Evolutionary conservation across 2,329 filamentous ascomycete species (phyloP).

Genomic region (Trichophaea hybrida): DNA sequence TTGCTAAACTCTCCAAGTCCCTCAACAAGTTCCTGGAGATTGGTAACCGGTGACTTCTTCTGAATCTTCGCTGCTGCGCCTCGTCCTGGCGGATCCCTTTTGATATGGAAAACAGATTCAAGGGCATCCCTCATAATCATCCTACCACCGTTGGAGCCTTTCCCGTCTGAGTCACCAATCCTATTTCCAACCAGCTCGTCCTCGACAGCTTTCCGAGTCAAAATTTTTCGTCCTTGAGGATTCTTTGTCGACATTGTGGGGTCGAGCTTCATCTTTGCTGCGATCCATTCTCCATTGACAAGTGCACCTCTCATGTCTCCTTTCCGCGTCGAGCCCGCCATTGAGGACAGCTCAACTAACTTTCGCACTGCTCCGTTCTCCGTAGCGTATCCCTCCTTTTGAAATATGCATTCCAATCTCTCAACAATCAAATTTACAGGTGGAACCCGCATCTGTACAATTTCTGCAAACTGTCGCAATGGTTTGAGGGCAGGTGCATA

Average conservation of each 20-base stretch:
- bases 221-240: conserved; percentile 31
- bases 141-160: conserved; percentile 35
- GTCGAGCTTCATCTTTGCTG: conserved; percentile 46
- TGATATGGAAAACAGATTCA: conserved; percentile 50
- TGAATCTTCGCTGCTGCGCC: conserved; percentile 44
- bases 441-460: conserved; percentile 82
- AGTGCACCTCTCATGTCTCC: conserved; percentile 69
- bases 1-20: conserved; percentile 65
- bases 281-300: conserved; percentile 80
- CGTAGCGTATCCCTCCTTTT: conserved; percentile 73
- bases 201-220: conserved; percentile 67
- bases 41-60: conserved; percentile 58
- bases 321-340: conserved; percentile 36
- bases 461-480: conserved; percentile 75
- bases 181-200: conserved; percentile 56
- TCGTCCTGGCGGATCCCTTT: conserved; percentile 33
- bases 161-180: conserved; percentile 28
- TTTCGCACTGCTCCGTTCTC: conserved; percentile 80
- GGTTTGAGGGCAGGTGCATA: conserved; percentile 82
- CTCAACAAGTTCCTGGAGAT: conserved; percentile 58
- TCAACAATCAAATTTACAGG: conserved; percentile 71
- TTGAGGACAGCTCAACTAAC: conserved; percentile 70
- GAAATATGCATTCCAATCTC: conserved; percentile 69
- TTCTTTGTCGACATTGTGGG: conserved; percentile 33
- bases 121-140: conserved; percentile 51